A percentile compares a stretch with the other conserved stretches of the same genome.
Evolutionary conservation across 2,329 filamentous ascomycete species (phyloP).

Genomic region (Penicillium hesseltinei): DNA sequence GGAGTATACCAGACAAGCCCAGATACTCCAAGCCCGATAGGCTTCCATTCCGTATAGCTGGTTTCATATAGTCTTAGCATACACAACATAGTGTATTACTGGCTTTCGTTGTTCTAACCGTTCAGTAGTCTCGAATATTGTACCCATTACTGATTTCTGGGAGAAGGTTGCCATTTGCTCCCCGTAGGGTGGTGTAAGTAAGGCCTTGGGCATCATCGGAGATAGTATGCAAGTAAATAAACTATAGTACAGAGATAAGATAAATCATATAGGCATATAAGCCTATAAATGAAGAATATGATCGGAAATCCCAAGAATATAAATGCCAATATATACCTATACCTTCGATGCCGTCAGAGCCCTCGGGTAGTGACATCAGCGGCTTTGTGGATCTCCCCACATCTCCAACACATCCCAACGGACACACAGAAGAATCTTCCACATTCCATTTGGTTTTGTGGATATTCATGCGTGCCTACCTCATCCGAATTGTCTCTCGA

Average conservation of each 20-base stretch:
- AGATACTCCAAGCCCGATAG: conserved; percentile 97
- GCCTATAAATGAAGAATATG: too few relatives aligned
- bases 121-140: conserved; percentile 98
- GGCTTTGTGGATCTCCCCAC: conserved; percentile 4
- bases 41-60: conserved; percentile 95
- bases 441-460: background rate
- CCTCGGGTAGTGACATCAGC: conserved; percentile 4
- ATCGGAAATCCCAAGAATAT: background rate
- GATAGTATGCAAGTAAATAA: background rate
- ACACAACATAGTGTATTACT: background rate
- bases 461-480: background rate
- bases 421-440: background rate
- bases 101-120: conserved; percentile 57
- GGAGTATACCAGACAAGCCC: conserved; percentile 83
- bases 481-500: background rate
- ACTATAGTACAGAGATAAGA: background rate
- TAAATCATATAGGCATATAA: too few relatives aligned
- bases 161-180: conserved; percentile 92
- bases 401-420: background rate
- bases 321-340: background rate
- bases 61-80: background rate
- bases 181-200: conserved; percentile 8
- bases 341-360: background rate
- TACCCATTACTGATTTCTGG: conserved; percentile 96
- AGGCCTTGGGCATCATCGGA: background rate